Evolutionary conservation across 352 stramenopile genomes (phyloP), one percentile per base, ranked within the genome.

Genomic region (Pythium diclinum): DNA sequence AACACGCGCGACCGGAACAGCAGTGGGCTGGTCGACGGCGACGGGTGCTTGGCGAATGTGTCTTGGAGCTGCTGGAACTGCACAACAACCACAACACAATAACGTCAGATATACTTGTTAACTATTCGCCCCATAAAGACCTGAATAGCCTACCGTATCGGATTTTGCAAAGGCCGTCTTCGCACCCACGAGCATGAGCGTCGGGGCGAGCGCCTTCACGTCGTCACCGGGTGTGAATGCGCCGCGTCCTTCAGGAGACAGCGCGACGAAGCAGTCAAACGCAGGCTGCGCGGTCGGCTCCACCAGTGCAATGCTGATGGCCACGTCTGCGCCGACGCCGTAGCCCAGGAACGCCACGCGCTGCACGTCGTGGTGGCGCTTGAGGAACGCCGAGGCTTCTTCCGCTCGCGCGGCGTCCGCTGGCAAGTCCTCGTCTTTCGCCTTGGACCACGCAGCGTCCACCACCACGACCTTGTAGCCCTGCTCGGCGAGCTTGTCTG

Each of bases 391-490:
- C 1, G 73, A 73, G 14, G 83, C 84, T 33, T 83, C 74, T 34
- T 83, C 64, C 25, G 88, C 59, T 34, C 75, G 66, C 42, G 61
- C n/a, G 2, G 36, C 19, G n/a, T 78, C 19, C 0, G 14, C 44
- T 0, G 68, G 58, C 1, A 61, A 69, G 17, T 36, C 53, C 3
- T 49, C 63, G 32, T 61, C 68, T 28, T 8, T 67, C 9, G 56
- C 40, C 38, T 74, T 67, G 19, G 52, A 54, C 19, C 61, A 57
- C 40, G 79, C 79, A 30, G 85, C 53, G 63, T 85, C 74, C 56
- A 91, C 59, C 55, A 91, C 83, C 47, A 94, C 65, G 56, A 96
- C 85, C 62, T 96, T 94, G 72, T 94, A 96, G 56, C 85, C 85
- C 65, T 96, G 87, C 60, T 96, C 87, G 3, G 85, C 85, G 53